Percentiles rank a stretch among this genome's conserved stretches.
Evolutionary conservation across 257 asterid genomes (phyloP).

Genomic region (Solanum paucissectum): DNA sequence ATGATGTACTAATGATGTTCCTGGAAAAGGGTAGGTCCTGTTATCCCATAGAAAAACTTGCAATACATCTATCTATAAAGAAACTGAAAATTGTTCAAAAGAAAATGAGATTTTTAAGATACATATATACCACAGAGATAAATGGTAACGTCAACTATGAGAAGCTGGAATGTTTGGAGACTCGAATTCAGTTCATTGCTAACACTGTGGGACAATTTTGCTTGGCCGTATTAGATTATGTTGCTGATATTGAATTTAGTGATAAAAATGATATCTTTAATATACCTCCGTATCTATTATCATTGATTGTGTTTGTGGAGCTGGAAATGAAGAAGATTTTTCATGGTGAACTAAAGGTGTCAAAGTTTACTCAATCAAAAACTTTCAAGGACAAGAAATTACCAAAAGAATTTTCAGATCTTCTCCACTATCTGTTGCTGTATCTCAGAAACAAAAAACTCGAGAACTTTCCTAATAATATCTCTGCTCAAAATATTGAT

Average conservation of each 20-base stretch:
- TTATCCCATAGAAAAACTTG: fast-evolving
- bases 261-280: fast-evolving
- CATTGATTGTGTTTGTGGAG: background rate
- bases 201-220: background rate
- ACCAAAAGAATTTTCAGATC: background rate
- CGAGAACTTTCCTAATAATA: background rate
- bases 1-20: background rate
- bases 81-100: background rate
- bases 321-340: background rate
- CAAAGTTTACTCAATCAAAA: background rate
- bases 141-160: background rate
- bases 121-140: background rate
- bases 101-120: background rate
- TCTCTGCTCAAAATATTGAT: background rate
- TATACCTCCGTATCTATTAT: background rate
- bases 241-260: fast-evolving
- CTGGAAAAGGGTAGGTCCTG: fast-evolving
- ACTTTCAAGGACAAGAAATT: background rate
- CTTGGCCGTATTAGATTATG: background rate
- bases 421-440: background rate
- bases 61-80: background rate
- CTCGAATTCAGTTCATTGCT: background rate
- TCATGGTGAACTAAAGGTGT: background rate
- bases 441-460: background rate
- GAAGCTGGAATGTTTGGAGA: background rate